phyloP scores from a whole-genome alignment of 768 basidiomycete genomes.

The Pleurotus ostreatus region DNA sequence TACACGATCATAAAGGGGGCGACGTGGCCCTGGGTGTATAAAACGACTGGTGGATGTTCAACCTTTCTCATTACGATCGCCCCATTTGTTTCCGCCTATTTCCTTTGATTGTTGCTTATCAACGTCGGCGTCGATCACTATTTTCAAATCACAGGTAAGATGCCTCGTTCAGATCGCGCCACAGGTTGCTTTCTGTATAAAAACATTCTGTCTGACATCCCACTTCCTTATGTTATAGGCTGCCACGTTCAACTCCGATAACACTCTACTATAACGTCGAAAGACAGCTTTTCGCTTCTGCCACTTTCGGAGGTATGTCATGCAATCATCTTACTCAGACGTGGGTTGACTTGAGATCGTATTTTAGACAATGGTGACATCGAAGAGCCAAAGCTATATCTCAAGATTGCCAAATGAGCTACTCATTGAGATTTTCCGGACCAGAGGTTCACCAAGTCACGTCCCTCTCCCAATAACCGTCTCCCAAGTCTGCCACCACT shows the following conservation, averaged over 20 bases:
- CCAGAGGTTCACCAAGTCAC: neutral
- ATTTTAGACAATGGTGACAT: neutral
- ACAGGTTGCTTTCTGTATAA: neutral
- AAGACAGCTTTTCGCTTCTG: neutral
- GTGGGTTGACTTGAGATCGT: neutral
- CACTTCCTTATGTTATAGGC: neutral
- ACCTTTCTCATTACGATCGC: no score
- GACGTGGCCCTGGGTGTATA: neutral
- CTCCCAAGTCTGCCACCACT: slow-evolving; percentile 2
- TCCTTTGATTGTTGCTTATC: neutral
- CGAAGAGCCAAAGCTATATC: neutral
- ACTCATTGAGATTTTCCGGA: neutral
- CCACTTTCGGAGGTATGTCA: neutral
- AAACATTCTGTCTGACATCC: neutral
- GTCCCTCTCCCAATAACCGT: neutral
- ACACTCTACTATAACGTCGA: neutral
- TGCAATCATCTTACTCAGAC: neutral
- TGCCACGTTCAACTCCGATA: neutral
- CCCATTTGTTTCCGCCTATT: no score
- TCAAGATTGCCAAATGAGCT: slow-evolving; percentile 2
- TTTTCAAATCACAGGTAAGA: neutral
- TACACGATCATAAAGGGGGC: slow-evolving; percentile 1
- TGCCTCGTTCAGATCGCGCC: neutral
- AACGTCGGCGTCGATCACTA: neutral
- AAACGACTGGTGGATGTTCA: neutral